Evolutionary conservation across 768 basidiomycete species (phyloP).

Genomic region (Suillus weaverae): DNA sequence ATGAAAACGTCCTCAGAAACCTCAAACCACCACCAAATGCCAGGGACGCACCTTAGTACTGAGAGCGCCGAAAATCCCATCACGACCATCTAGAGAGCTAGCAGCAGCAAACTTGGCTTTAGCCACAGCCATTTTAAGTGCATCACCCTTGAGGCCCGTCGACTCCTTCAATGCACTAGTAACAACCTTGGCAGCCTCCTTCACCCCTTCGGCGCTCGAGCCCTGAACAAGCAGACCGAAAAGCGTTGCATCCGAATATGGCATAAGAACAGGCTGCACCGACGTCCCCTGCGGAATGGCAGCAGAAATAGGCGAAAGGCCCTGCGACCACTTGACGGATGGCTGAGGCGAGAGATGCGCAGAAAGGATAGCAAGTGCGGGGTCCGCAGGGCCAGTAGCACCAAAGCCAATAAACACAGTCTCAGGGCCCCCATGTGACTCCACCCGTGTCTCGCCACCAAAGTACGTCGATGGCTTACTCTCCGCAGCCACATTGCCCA

Average conservation of each 20-base stretch:
- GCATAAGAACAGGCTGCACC: conserved; percentile 74
- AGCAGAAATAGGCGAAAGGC: conserved; percentile 66
- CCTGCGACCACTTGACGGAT: conserved; percentile 85
- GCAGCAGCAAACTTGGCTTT: conserved; percentile 90
- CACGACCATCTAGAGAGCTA: conserved; percentile 62
- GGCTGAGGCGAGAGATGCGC: conserved; percentile 78
- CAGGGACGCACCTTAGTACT: conserved; percentile 58
- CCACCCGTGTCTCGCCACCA: conserved; percentile 86
- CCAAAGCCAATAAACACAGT: conserved; percentile 91
- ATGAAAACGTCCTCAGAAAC: background rate
- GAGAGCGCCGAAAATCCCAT: conserved; percentile 60
- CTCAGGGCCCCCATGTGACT: conserved; percentile 58
- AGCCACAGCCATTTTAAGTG: conserved; percentile 76
- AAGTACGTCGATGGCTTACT: conserved; percentile 50
- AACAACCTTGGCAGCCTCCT: conserved; percentile 66
- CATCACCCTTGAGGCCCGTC: conserved; percentile 56
- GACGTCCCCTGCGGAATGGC: conserved; percentile 57
- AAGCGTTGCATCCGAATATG: conserved; percentile 90
- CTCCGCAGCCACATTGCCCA: conserved; percentile 34
- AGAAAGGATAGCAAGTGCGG: conserved; percentile 77
- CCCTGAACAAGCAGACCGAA: conserved; percentile 83
- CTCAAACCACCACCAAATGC: background rate
- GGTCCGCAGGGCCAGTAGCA: conserved; percentile 55
- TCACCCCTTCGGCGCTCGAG: conserved; percentile 58
- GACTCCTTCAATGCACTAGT: conserved; percentile 62